phyloP scores from a whole-genome alignment of 192 early-diverging fungal genomes.

The Rhizophagus clarus region DNA sequence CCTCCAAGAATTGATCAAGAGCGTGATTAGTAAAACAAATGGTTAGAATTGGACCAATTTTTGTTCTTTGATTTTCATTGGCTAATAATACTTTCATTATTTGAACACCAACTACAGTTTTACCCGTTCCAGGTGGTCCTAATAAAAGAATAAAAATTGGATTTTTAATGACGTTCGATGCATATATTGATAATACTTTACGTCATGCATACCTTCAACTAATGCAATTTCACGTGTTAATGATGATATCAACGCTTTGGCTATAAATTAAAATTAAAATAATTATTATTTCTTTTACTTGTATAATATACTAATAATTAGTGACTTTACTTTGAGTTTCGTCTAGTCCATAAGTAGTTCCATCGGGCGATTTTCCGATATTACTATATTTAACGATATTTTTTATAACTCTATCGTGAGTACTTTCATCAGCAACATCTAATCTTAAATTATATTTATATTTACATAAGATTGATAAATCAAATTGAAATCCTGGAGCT shows the following conservation, averaged over 20 bases:
- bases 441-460: not conserved
- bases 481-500: conserved; percentile 27
- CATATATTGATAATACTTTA: too few species aligned
- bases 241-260: conserved; percentile 47
- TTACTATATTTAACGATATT: not conserved
- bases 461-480: not conserved
- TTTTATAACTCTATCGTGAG: not conserved
- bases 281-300: too few species aligned
- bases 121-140: conserved; percentile 54
- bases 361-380: too few species aligned
- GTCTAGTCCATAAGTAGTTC: not conserved
- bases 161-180: too few species aligned
- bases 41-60: too few species aligned
- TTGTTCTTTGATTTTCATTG: too few species aligned
- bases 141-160: too few species aligned
- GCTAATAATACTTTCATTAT: too few species aligned
- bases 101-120: conserved; percentile 55
- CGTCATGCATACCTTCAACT: conserved; percentile 43
- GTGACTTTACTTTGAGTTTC: too few species aligned
- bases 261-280: not conserved
- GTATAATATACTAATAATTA: too few species aligned
- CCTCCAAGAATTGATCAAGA: too few species aligned
- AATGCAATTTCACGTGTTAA: conserved; percentile 52
- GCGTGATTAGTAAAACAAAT: too few species aligned
- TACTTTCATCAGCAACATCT: not conserved